Evolutionary conservation across 352 stramenopile species (phyloP), one percentile per base, ranked within the genome.

Genomic region (Pythium periplocum): DNA sequence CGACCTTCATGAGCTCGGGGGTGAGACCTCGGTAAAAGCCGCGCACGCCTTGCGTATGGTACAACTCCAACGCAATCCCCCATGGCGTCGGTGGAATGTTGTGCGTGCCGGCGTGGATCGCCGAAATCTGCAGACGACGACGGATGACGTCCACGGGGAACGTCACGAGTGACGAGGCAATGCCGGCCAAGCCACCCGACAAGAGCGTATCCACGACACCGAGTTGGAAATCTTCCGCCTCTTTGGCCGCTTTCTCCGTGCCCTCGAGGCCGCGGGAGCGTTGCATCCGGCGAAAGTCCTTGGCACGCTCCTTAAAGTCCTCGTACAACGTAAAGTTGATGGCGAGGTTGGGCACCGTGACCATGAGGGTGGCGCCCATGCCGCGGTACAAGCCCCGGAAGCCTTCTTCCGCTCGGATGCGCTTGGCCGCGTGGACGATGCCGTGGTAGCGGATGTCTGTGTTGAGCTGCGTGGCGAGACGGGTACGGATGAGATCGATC

Each of bases 251-350:
- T 45, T 64, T 55, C 31, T 68, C 65, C 6, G 62, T 61, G 33
- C 56, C 51, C 51, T 64, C 49, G n/a, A 77, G 59, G 30, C 59
- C 62, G 49, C 61, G 32, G 37, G 68, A 53, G 40, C 48, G 55
- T 55, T 87, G 75, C 17, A 54, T 50, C 31, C 67, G 68, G 43
- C 66, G 90, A 68, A 97, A 93, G 10, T 78, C 73, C 35, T 95
- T 62, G 35, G 83, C 73, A 53, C 87, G 84, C 36, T 97, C 82
- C 64, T 98, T 98, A 17, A 98, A 69, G 45, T 77, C 88, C 57
- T 97, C 94, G 61, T 98, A 98, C 26, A 98, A 82, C 48, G 90
- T 94, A 55, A 97, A 98, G 46, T 95, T 98, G 73, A 98, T 97
- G 49, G 90, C 93, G 58, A 98, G 82, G 68, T 97, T 98, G 4